Evolutionary conservation across 108 stramenopile genomes (phyloP), one percentile per base, ranked within the genome.

Genomic region (Pseudonitzschia multiseries): DNA sequence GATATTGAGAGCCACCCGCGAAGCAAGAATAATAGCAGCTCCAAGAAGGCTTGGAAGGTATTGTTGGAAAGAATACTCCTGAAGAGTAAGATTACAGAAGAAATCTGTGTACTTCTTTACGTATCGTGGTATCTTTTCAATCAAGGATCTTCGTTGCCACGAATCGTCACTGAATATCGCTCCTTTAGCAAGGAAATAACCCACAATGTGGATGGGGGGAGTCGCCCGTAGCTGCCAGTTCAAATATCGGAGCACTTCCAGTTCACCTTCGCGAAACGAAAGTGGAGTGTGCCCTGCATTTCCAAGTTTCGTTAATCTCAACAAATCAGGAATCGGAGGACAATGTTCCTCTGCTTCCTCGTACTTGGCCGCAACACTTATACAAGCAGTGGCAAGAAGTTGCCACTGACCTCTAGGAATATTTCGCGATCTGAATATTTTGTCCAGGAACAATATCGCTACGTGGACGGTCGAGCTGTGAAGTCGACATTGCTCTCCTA

Each of bases 61-160:
- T 61, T 89, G 83, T 69, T 96, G 95, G 71, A 97, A 97, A 22
- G 88, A 72, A 69, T 94, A 94, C 75, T 95, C 93, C 78, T 97
- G 97, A 18, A 95, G 79, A 29, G 93, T 90, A 4, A 97, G 84
- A 81, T 97, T 96, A 80, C 93, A 95, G 73, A 97, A 97, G 72
- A 97, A 97, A 14, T 96, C 94, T 15, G 92, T 89, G 77, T 96
- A 97, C 80, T 94, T 94, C 76, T 91, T 93, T 61, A 96, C 83
- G 75, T 96, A 96, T 70, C 83, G 89, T 33, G 93, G 93, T 48
- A 96, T 96, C 86, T 97, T 94, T 20, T 93, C 89, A 67, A 95
- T 93, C 27, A 95, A 79, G 8, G 61, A 75, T 20, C 92, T 72
- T 13, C 88, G 90, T 76, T 95, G 94, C 94, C 94, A 93, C 17